phyloP scores from a whole-genome alignment of 2,329 filamentous ascomycete genomes.

The Dendryphion nanum region DNA sequence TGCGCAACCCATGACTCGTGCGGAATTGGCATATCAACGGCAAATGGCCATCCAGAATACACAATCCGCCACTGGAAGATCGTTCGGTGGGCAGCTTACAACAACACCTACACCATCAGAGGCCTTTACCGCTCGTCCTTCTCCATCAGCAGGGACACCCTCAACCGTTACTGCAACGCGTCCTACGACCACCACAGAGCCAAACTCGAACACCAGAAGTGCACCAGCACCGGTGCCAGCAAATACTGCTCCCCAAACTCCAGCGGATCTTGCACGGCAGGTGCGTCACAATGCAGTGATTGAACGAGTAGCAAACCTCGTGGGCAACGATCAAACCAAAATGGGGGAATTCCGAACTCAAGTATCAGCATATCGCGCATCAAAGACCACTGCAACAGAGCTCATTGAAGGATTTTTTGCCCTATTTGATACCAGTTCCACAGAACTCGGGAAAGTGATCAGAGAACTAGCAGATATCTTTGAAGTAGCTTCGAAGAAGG shows the following conservation, averaged over 20 bases:
- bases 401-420: conserved; percentile 86
- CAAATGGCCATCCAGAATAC: conserved; percentile 89
- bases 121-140: conserved; percentile 47
- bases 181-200: conserved; percentile 18
- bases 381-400: conserved; percentile 66
- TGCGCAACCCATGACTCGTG: conserved; percentile 76
- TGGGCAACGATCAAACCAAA: conserved; percentile 74
- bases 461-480: conserved; percentile 92
- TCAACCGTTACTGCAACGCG: conserved; percentile 41
- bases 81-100: conserved; percentile 84
- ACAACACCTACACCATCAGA: conserved; percentile 42
- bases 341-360: conserved; percentile 73
- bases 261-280: conserved; percentile 77
- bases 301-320: conserved; percentile 77
- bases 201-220: conserved; percentile 17
- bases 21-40: conserved; percentile 87
- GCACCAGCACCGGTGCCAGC: conserved; percentile 32
- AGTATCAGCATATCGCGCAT: conserved; percentile 75
- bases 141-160: conserved; percentile 37
- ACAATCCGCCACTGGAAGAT: conserved; percentile 70
- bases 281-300: conserved; percentile 81
- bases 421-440: conserved; percentile 77
- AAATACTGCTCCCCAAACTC: conserved; percentile 44
- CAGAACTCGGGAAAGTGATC: conserved; percentile 81
- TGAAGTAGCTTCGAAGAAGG: conserved; percentile 74